Conservation (phyloP, 257 asterid genomes). For the Cordia subcordata region DNA sequence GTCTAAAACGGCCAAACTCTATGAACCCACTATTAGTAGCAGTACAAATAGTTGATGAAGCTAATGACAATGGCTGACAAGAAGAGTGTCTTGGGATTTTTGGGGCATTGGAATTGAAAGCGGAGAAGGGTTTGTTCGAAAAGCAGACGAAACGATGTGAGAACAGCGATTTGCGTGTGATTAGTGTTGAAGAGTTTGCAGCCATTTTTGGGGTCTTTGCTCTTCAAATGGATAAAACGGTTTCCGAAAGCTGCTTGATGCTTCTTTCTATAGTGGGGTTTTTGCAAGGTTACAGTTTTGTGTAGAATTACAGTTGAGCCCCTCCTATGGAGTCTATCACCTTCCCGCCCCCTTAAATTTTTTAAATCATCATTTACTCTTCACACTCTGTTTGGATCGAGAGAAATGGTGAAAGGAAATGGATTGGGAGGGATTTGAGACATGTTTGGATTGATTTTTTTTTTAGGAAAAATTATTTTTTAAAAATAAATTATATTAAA, state of each 20-base stretch:
- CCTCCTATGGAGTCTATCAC: no score
- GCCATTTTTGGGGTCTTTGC: neutral
- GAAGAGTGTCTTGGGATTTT: neutral
- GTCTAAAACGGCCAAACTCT: slow-evolving; percentile 12
- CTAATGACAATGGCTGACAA: neutral
- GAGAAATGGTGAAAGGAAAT: no score
- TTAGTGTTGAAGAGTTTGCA: neutral
- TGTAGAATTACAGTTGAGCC: no score
- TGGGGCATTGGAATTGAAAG: neutral
- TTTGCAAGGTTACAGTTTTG: no score
- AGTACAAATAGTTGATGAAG: neutral
- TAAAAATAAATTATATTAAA: no score
- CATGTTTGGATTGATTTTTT: no score
- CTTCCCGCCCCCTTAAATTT: no score
- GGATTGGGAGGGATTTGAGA: no score
- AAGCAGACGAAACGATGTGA: neutral
- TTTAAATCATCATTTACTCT: no score
- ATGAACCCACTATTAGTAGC: slow-evolving; percentile 27
- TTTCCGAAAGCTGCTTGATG: neutral
- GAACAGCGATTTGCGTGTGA: neutral
- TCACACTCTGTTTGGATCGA: no score
- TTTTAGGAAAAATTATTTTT: no score
- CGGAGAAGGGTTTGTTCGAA: neutral
- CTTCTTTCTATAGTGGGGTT: neutral
- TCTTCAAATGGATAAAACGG: neutral